phyloP scores from a whole-genome alignment of 2,329 filamentous ascomycete genomes.

The Aspergillus ibericus region DNA sequence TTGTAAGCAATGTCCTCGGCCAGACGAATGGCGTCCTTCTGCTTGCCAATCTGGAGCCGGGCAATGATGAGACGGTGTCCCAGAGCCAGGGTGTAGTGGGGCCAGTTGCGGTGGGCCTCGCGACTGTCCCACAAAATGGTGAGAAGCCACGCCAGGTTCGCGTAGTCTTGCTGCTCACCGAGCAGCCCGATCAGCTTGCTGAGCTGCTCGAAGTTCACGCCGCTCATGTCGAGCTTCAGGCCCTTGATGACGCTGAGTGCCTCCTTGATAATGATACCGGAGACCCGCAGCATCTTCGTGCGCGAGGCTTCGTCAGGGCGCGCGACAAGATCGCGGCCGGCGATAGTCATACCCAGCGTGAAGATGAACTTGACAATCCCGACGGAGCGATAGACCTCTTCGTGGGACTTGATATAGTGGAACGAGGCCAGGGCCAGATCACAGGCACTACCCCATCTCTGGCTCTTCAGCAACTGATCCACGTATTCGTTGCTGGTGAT shows the following conservation, averaged over 20 bases:
- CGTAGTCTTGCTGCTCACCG: slow-evolving; percentile 48
- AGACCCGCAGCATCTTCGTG: slow-evolving; percentile 43
- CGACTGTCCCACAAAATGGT: slow-evolving; percentile 47
- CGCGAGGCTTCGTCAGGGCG: slow-evolving; percentile 37
- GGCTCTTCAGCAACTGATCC: slow-evolving; percentile 27
- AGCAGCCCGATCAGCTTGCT: slow-evolving; percentile 46
- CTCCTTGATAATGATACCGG: slow-evolving; percentile 43
- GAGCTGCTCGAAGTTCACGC: slow-evolving; percentile 42
- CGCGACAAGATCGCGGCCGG: slow-evolving; percentile 38
- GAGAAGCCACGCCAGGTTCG: slow-evolving; percentile 44
- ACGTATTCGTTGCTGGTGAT: slow-evolving; percentile 36
- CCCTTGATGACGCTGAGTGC: slow-evolving; percentile 42
- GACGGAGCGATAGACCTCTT: slow-evolving; percentile 28
- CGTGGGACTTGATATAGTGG: slow-evolving; percentile 35
- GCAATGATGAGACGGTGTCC: slow-evolving; percentile 53
- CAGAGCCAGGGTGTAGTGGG: slow-evolving; percentile 47
- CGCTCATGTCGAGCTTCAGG: slow-evolving; percentile 46
- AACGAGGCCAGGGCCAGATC: slow-evolving; percentile 37
- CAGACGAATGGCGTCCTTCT: slow-evolving; percentile 47
- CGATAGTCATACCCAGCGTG: slow-evolving; percentile 33
- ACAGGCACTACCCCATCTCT: slow-evolving; percentile 32
- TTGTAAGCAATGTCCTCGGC: slow-evolving; percentile 58
- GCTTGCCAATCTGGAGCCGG: slow-evolving; percentile 50
- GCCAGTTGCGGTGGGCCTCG: slow-evolving; percentile 45
- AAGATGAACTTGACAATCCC: slow-evolving; percentile 38